Evolutionary conservation across 148 eudicot genomes (phyloP).

Genomic region (Cornus kousa): DNA sequence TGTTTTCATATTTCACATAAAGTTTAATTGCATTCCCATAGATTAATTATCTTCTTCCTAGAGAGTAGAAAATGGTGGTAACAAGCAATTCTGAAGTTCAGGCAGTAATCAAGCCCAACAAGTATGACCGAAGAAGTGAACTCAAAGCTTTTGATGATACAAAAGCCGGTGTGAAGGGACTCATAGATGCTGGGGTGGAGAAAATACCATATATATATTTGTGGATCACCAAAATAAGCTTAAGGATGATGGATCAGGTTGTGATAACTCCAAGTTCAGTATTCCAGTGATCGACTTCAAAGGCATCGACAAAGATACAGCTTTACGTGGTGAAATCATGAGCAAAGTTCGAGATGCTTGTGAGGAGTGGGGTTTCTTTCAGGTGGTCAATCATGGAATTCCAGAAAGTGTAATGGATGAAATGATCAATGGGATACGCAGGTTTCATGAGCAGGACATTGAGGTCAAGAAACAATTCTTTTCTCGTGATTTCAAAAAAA

Average conservation of each 20-base stretch:
- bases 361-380: constrained; percentile 45
- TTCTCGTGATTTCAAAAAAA: constrained; percentile 16
- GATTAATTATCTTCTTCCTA: neutral
- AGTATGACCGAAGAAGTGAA: constrained; percentile 19
- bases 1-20: neutral
- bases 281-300: constrained; percentile 32
- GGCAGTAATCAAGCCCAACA: neutral
- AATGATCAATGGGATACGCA: too few relatives aligned
- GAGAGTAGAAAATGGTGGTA: neutral
- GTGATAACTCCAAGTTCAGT: neutral
- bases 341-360: constrained; percentile 23
- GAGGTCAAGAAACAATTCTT: constrained; percentile 29
- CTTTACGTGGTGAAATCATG: neutral
- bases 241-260: too few relatives aligned
- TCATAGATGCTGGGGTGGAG: constrained; percentile 15
- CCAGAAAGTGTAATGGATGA: neutral
- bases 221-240: too few relatives aligned
- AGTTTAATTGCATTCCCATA: neutral
- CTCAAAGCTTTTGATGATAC: constrained; percentile 35
- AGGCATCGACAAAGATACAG: constrained; percentile 11
- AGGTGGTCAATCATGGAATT: constrained; percentile 48
- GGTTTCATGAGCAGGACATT: too few relatives aligned
- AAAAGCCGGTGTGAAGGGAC: constrained; percentile 37
- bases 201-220: too few relatives aligned
- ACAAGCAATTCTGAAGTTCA: neutral